A percentile compares a stretch with the other conserved stretches of the same genome.
Evolutionary conservation across 306 rosid genomes (phyloP).

Genomic region (Cucumis sativus): DNA sequence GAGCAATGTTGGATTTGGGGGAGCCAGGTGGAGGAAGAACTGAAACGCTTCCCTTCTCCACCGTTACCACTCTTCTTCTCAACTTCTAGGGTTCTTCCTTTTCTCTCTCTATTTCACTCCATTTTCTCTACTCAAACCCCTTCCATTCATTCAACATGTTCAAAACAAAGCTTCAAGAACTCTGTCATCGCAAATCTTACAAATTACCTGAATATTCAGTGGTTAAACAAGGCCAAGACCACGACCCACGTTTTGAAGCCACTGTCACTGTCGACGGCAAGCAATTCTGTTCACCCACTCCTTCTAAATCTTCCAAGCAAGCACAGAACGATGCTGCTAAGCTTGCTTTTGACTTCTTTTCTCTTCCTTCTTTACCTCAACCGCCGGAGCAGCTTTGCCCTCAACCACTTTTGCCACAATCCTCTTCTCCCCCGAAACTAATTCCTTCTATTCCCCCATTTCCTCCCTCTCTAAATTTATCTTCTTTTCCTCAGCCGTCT

Average conservation of each 20-base stretch:
- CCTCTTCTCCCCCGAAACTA: neutral
- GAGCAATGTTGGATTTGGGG: neutral
- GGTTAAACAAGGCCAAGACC: slow-evolving; percentile 41
- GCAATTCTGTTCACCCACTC: slow-evolving; percentile 18
- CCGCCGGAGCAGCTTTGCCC: neutral
- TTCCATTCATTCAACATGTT: slow-evolving; percentile 21
- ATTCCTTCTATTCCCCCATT: neutral
- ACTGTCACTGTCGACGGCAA: slow-evolving; percentile 34
- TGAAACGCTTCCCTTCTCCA: neutral
- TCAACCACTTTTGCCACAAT: neutral
- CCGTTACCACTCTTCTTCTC: neutral
- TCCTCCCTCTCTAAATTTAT: neutral
- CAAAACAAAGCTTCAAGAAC: slow-evolving; percentile 47
- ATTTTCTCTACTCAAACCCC: neutral
- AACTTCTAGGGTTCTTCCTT: neutral
- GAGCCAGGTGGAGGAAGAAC: neutral
- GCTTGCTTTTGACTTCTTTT: slow-evolving; percentile 38
- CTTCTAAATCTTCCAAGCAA: slow-evolving; percentile 33
- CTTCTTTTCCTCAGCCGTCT: slow-evolving; percentile 15
- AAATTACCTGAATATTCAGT: slow-evolving; percentile 31
- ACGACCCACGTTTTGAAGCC: slow-evolving; percentile 39
- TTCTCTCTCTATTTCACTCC: too few species aligned
- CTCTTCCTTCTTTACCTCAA: neutral
- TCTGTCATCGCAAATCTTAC: slow-evolving; percentile 48
- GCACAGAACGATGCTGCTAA: slow-evolving; percentile 57